Evolutionary conservation across 139 green algal genomes (phyloP).

Genomic region (Chlamydomonas schloesseri): DNA sequence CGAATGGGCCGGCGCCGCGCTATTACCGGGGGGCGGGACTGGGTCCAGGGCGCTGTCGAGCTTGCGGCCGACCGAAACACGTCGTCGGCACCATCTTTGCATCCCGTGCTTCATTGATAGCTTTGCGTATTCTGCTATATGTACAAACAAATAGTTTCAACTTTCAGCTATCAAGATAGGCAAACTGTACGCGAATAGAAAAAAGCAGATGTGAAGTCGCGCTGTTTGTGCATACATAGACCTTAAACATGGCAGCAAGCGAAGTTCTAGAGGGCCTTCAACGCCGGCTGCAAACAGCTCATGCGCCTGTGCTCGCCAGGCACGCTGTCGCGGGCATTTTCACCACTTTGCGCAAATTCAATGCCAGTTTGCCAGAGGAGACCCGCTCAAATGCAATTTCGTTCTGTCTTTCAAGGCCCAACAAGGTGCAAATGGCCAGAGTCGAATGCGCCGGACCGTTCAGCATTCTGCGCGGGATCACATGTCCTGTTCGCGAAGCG

Average conservation of each 20-base stretch:
- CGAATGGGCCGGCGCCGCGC: no score
- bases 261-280: constrained; percentile 17
- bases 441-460: no score
- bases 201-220: background rate
- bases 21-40: no score
- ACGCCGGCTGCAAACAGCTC: background rate
- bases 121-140: no score
- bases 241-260: background rate
- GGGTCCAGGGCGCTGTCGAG: no score
- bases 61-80: no score
- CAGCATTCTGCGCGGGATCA: background rate
- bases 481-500: no score
- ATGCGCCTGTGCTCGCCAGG: constrained; percentile 5
- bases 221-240: background rate
- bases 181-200: background rate
- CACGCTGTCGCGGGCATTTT: constrained; percentile 41
- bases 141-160: no score
- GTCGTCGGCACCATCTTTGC: no score
- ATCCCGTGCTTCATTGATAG: no score
- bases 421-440: background rate
- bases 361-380: background rate
- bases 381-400: background rate
- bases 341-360: background rate
- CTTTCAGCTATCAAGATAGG: no score
- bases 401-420: background rate